These are phyloP conservation scores for Metarhizium brunneum DNA, from an alignment of 2,329 filamentous ascomycete genomes.

Conservation along the genomic window DNA sequence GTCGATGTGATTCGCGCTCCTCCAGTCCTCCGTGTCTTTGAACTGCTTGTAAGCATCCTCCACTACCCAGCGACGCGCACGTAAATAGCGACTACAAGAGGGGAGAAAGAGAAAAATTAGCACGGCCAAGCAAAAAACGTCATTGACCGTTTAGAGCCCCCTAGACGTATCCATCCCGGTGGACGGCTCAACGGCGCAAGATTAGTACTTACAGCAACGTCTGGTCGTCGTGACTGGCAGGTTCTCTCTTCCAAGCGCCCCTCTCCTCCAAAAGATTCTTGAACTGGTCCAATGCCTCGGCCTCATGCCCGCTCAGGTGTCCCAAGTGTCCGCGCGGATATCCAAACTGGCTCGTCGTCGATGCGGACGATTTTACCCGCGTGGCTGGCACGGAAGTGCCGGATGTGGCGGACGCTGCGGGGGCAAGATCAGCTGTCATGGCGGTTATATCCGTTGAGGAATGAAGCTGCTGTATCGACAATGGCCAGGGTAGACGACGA, in stretches of 20 bases:
- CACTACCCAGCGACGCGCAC: conserved; percentile 72
- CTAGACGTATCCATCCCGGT: too few relatives aligned
- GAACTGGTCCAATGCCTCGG: conserved; percentile 59
- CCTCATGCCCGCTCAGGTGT: conserved; percentile 62
- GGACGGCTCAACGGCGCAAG: background rate
- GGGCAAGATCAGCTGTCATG: conserved; percentile 18
- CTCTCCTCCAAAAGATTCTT: conserved; percentile 58
- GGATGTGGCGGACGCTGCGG: conserved; percentile 12
- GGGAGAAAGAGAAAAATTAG: too few relatives aligned
- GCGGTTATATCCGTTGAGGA: background rate
- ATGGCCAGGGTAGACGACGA: background rate
- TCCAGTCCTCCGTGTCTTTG: conserved; percentile 81
- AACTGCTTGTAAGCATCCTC: conserved; percentile 76
- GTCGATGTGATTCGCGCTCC: conserved; percentile 68
- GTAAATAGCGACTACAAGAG: conserved; percentile 62
- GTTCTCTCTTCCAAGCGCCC: conserved; percentile 50
- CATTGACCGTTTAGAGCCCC: too few relatives aligned
- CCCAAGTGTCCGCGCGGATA: conserved; percentile 75
- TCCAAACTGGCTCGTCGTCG: conserved; percentile 29
- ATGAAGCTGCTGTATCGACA: background rate
- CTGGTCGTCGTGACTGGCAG: conserved; percentile 61
- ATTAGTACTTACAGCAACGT: conserved; percentile 53
- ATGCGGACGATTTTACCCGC: conserved; percentile 20
- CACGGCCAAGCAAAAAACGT: too few relatives aligned
- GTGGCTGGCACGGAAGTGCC: conserved; percentile 12